phyloP scores from a whole-genome alignment of 257 asterid genomes.

The Avicennia marina region DNA sequence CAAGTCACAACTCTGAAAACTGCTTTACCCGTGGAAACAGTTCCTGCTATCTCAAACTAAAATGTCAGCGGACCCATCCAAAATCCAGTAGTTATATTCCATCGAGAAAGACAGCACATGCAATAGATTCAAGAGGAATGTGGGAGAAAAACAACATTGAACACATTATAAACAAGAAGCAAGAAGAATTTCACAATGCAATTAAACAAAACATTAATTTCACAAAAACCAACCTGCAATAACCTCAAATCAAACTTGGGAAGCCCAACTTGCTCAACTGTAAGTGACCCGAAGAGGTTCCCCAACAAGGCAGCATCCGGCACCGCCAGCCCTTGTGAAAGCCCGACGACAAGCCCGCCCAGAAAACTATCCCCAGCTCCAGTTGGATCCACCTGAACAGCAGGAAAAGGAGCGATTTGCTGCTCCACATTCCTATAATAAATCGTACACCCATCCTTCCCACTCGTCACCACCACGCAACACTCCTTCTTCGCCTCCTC shows the following conservation, averaged over 20 bases:
- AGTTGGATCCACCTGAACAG: conserved; percentile 88
- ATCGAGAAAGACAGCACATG: conserved; percentile 1
- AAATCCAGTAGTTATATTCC: not conserved
- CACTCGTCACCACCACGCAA: conserved; percentile 86
- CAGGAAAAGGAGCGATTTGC: conserved; percentile 62
- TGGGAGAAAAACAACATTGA: not conserved
- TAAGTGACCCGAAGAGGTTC: conserved; percentile 81
- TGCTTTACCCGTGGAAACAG: not conserved
- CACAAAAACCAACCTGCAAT: conserved; percentile 57
- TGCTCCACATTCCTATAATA: conserved; percentile 50
- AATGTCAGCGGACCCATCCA: not conserved
- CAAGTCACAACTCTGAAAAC: not conserved
- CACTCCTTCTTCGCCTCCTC: conserved; percentile 66
- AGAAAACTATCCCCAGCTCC: conserved; percentile 97
- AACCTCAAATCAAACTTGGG: conserved; percentile 61
- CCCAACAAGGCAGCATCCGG: conserved; percentile 92
- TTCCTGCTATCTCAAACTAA: not conserved
- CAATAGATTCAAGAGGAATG: conserved; percentile 1
- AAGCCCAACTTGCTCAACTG: conserved; percentile 78
- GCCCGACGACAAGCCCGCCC: conserved; percentile 86
- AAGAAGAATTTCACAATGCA: not conserved
- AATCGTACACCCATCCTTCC: conserved; percentile 79
- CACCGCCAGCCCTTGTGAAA: conserved; percentile 61
- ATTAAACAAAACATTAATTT: not conserved
- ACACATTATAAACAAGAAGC: not conserved